These are phyloP conservation scores for Geranium rotundifolium DNA, from an alignment of 345 rosid species.

Conservation along the genomic window DNA sequence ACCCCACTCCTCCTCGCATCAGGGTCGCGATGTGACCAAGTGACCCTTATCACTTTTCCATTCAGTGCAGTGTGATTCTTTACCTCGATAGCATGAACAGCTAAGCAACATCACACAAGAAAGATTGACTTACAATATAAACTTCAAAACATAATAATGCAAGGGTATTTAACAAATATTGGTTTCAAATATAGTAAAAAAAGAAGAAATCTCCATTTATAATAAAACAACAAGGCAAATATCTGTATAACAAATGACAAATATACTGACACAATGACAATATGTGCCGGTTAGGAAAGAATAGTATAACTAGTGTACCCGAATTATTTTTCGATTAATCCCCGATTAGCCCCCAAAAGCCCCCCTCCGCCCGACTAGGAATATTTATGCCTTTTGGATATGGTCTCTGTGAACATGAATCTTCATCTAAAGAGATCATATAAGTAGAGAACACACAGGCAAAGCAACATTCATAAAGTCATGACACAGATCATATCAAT, in stretches of 20 bases:
- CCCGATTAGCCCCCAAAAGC: too few relatives aligned
- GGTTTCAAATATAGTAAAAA: too few relatives aligned
- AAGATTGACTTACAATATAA: not conserved
- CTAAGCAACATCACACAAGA: conserved; percentile 23
- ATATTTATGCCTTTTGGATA: not conserved
- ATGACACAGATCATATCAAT: too few relatives aligned
- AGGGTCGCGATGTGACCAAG: conserved; percentile 49
- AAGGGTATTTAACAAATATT: too few relatives aligned
- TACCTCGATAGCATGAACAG: conserved; percentile 42
- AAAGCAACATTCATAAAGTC: too few relatives aligned
- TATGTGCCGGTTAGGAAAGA: too few relatives aligned
- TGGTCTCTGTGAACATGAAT: not conserved
- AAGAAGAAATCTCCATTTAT: not conserved
- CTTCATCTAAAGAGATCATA: not conserved
- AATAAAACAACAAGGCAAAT: not conserved
- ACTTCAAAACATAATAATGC: not conserved
- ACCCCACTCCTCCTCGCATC: conserved; percentile 47
- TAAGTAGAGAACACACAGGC: too few relatives aligned
- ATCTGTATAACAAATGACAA: not conserved
- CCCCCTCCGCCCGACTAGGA: too few relatives aligned
- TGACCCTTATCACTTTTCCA: conserved; percentile 49
- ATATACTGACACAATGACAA: too few relatives aligned
- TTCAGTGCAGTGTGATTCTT: conserved; percentile 43
- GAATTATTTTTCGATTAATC: too few relatives aligned
- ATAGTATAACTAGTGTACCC: too few relatives aligned